phyloP scores from a whole-genome alignment of 106 monocot species.

The Dioscorea dumetorum region DNA sequence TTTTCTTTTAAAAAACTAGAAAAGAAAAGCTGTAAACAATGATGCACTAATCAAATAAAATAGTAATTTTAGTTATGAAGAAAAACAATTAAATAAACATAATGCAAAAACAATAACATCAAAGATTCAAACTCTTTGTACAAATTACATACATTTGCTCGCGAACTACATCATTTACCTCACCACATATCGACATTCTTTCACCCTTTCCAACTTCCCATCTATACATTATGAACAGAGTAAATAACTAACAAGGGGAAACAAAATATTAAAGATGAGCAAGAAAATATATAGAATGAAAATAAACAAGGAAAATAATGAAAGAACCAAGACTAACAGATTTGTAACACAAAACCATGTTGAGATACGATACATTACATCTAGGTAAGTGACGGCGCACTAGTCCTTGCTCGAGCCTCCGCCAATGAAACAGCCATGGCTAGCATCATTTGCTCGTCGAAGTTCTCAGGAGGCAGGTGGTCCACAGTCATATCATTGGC shows the following conservation, averaged over 20 bases:
- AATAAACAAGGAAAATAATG: not conserved
- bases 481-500: constrained; percentile 6
- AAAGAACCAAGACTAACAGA: constrained; percentile 1
- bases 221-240: not conserved
- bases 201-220: not conserved
- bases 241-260: not conserved
- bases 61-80: too few species aligned
- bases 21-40: too few species aligned
- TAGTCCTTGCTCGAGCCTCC: constrained; percentile 31
- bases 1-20: too few species aligned
- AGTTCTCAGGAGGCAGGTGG: constrained; percentile 28
- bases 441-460: constrained; percentile 67
- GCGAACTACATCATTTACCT: too few species aligned
- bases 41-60: too few species aligned
- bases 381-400: constrained; percentile 22
- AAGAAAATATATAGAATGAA: not conserved
- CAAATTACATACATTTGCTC: too few species aligned
- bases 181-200: too few species aligned
- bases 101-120: too few species aligned
- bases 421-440: constrained; percentile 51
- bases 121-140: too few species aligned
- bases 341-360: not conserved
- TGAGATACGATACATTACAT: constrained; percentile 9
- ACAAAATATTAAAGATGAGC: not conserved
- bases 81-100: too few species aligned